Evolutionary conservation across 495 filamentous ascomycete genomes (phyloP), one percentile per base, ranked within the genome.

Genomic region (Talaromyces adpressus): DNA sequence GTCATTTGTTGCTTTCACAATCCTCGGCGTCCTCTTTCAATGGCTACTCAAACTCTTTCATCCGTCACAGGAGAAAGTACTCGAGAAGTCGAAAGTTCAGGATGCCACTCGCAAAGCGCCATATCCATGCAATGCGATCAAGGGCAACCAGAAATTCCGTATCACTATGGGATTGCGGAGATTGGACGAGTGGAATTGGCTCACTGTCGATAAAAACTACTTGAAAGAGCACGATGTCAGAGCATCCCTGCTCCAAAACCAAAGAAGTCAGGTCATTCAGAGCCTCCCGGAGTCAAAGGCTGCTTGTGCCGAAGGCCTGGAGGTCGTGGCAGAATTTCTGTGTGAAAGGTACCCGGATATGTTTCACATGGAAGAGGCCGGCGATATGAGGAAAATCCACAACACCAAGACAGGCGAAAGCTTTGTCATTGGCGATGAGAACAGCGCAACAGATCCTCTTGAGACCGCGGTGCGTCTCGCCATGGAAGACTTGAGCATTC

Each of bases 401-500:
- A 85, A 85, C 63, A 72, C 72, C 56, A 73, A 81, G 64, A 84
- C 82, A 0, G 70, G 74, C 9, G 83, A 86, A 60, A 77, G 67
- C 32, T 83, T 81, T 59, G 41, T 68, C 1, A 68, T 82, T 45
- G 68, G 72, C 1, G 69, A n/a, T 67, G 68, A 36, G 34, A 68
- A 65, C 22, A 65, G 68, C 12, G 68, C 73, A 22, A 66, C 72
- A 20, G 77, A 82, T 59, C 81, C 82, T 29, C 71, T 86, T 34
- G 84, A 86, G 67, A 73, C 81, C 16, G 83, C 82, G n/a, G 84
- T 83, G 6, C 71, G 80, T 62, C 70, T 85, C 29, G 78, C 80
- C 18, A 84, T 83, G 81, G 83, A 85, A 68, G 84, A 85, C 64
- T 72, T 86, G 54, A 85, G 80, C 63, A 72, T 86, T 54, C 52